A percentile compares a stretch with the other conserved stretches of the same genome.
phyloP scores from a whole-genome alignment of 2,329 filamentous ascomycete genomes.

The Phaeomoniella chlamydospora region DNA sequence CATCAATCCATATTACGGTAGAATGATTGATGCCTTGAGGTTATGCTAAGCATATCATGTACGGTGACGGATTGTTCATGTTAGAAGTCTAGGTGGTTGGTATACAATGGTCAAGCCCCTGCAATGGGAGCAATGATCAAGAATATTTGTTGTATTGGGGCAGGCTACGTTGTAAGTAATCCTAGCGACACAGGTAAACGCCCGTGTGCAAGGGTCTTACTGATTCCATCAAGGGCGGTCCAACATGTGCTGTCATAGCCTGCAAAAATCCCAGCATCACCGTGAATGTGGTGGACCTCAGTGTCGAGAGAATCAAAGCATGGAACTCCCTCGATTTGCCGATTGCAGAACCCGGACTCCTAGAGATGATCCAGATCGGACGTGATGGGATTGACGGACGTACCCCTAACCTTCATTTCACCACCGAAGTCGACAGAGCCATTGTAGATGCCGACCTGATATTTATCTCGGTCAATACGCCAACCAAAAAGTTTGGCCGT shows the following conservation, averaged over 20 bases:
- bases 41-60: no score
- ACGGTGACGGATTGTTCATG: no score
- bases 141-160: no score
- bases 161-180: slow-evolving; percentile 65
- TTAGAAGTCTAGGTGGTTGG: no score
- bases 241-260: slow-evolving; percentile 61
- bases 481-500: neutral
- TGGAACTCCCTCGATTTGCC: slow-evolving; percentile 64
- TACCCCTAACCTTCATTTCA: neutral
- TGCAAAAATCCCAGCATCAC: slow-evolving; percentile 55
- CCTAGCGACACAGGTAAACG: no score
- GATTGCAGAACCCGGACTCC: slow-evolving; percentile 60
- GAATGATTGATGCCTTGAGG: no score
- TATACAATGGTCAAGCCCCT: no score
- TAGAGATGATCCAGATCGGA: slow-evolving; percentile 47
- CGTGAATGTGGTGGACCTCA: slow-evolving; percentile 62
- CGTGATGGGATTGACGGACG: no score
- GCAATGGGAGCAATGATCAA: no score
- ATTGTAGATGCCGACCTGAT: neutral
- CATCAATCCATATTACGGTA: no score
- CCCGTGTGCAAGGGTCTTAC: neutral
- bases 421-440: neutral
- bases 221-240: slow-evolving; percentile 15
- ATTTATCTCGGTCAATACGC: neutral
- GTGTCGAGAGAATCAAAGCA: slow-evolving; percentile 47